Conservation (phyloP, 441 rosid genomes). For the Arabidopsis hybrid region DNA sequence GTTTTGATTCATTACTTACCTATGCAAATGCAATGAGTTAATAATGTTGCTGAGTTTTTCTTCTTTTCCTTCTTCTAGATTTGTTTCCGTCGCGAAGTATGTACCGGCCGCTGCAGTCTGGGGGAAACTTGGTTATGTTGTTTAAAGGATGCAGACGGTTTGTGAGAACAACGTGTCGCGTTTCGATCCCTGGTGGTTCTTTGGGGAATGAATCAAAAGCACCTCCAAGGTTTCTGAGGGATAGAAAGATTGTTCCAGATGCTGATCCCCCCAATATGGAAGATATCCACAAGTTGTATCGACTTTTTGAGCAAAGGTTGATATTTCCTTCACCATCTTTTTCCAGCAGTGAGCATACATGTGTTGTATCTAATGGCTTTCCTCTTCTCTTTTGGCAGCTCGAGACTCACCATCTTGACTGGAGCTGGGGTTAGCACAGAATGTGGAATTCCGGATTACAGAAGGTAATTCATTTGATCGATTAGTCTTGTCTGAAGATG, state of each 20-base stretch:
- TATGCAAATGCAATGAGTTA: background rate
- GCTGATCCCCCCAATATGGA: conserved; percentile 73
- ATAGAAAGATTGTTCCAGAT: conserved; percentile 72
- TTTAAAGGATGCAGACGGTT: conserved; percentile 47
- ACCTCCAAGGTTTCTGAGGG: conserved; percentile 52
- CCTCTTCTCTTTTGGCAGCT: conserved; percentile 50
- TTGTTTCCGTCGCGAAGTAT: conserved; percentile 36
- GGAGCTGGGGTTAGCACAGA: conserved; percentile 98
- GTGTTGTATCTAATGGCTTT: background rate
- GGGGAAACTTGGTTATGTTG: conserved; percentile 36
- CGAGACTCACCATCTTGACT: conserved; percentile 73
- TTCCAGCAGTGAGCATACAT: background rate
- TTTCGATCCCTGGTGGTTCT: conserved; percentile 57
- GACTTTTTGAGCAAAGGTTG: conserved; percentile 74
- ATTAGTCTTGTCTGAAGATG: background rate
- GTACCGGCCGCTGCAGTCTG: conserved; percentile 33
- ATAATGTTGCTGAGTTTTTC: background rate
- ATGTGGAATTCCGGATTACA: conserved; percentile 95
- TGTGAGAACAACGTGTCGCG: conserved; percentile 60
- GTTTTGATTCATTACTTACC: conserved; percentile 6
- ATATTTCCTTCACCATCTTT: background rate
- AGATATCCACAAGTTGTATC: conserved; percentile 65
- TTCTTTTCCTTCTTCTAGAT: conserved; percentile 26
- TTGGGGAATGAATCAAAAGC: conserved; percentile 42
- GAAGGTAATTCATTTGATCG: conserved; percentile 59